Evolutionary conservation across 2,329 filamentous ascomycete genomes (phyloP).

Genomic region (Neoscytalidium dimidiatum): DNA sequence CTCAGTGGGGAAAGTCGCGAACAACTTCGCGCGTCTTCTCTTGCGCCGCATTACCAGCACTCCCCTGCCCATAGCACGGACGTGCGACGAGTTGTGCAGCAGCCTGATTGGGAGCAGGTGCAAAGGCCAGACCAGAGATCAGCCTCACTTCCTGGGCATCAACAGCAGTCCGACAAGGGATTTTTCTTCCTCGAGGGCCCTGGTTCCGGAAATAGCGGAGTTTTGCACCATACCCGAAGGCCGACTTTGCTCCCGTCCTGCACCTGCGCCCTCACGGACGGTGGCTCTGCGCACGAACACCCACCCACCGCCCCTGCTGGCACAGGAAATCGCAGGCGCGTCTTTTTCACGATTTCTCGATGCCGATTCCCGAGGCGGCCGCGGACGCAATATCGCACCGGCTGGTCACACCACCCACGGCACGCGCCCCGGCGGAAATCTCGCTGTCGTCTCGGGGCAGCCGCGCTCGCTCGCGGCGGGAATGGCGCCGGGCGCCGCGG

Average conservation of each 20-base stretch:
- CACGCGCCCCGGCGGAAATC: neutral
- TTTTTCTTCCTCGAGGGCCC: neutral
- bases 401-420: neutral
- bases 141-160: neutral
- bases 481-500: neutral
- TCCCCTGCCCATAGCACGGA: neutral
- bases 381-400: neutral
- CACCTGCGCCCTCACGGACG: too few species aligned
- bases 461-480: neutral
- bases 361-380: neutral
- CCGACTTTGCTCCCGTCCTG: constrained; percentile 17
- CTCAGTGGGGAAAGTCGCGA: neutral
- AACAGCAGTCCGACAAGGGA: neutral
- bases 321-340: neutral
- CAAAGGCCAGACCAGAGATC: neutral
- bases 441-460: neutral
- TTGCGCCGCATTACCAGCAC: neutral
- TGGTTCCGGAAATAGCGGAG: neutral
- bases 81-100: neutral
- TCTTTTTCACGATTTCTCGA: neutral
- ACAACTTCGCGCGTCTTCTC: neutral
- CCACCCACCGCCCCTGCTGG: neutral
- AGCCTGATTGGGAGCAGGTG: neutral
- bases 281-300: neutral
- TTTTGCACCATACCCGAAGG: neutral